phyloP scores from a whole-genome alignment of 2,329 filamentous ascomycete genomes.

The Aureobasidium leucospermi region DNA sequence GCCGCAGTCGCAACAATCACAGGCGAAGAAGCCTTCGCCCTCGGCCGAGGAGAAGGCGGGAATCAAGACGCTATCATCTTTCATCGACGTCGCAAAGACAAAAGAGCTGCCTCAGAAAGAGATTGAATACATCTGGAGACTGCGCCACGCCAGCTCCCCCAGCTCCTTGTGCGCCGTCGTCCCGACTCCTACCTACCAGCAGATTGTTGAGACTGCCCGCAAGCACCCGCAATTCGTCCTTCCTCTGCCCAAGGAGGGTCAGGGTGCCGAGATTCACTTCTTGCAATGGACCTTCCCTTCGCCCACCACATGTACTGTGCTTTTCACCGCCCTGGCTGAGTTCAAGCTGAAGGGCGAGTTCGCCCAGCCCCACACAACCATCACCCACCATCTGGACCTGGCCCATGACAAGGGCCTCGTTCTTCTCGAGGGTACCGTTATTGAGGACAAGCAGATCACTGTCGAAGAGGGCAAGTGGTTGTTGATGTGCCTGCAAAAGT shows the following conservation, averaged over 20 bases:
- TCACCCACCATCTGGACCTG: conserved; percentile 86
- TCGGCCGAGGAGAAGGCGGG: conserved; percentile 36
- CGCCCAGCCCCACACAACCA: conserved; percentile 83
- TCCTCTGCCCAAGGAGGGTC: conserved; percentile 61
- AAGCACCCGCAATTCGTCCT: conserved; percentile 83
- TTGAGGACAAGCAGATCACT: conserved; percentile 67
- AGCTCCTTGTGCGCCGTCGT: conserved; percentile 79
- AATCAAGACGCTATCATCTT: conserved; percentile 59
- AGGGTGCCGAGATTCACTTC: conserved; percentile 88
- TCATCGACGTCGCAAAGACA: conserved; percentile 74
- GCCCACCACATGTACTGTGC: conserved; percentile 50
- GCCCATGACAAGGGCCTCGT: conserved; percentile 68
- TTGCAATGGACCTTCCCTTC: conserved; percentile 92
- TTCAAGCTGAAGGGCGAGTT: conserved; percentile 88
- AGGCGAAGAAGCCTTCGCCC: conserved; percentile 19
- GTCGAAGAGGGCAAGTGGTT: conserved; percentile 83
- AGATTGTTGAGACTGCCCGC: conserved; percentile 64
- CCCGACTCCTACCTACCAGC: conserved; percentile 62
- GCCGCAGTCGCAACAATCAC: conserved; percentile 22
- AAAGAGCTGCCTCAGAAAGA: conserved; percentile 67
- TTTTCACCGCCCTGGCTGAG: conserved; percentile 91
- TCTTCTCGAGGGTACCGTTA: conserved; percentile 74
- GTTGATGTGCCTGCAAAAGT: conserved; percentile 86
- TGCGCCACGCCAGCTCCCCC: conserved; percentile 68
- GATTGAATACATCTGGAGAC: conserved; percentile 81